Conservation (phyloP, 2,329 filamentous ascomycete genomes). For the Passalora sequoiae region DNA sequence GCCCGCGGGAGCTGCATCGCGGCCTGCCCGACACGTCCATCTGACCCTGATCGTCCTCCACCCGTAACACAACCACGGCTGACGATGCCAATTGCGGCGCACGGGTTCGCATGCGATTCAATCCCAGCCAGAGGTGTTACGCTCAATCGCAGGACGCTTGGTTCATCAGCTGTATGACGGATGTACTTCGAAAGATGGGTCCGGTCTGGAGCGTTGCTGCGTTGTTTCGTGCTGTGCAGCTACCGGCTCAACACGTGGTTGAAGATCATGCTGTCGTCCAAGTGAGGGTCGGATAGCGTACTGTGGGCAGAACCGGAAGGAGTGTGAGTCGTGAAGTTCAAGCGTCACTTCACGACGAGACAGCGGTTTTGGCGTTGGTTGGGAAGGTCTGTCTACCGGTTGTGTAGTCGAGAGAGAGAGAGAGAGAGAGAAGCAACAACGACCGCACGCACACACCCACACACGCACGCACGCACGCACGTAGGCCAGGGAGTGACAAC, state of each 20-base stretch:
- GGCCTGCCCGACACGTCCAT: background rate
- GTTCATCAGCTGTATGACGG: background rate
- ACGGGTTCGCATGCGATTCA: background rate
- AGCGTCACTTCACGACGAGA: background rate
- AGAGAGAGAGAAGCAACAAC: too few species aligned
- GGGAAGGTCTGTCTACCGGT: background rate
- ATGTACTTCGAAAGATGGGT: background rate
- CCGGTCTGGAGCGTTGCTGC: background rate
- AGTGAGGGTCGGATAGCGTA: background rate
- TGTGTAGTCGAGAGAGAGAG: background rate
- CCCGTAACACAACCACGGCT: background rate
- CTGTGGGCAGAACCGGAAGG: background rate
- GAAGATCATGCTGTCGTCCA: background rate
- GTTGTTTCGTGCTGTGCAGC: background rate
- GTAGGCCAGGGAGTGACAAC: too few species aligned
- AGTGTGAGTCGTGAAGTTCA: background rate
- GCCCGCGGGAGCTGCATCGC: conserved; percentile 10
- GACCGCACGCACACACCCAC: too few species aligned
- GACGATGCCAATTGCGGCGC: background rate
- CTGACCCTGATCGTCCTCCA: background rate
- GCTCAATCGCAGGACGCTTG: background rate
- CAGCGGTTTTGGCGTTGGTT: background rate
- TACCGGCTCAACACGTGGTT: background rate
- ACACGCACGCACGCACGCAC: too few species aligned
- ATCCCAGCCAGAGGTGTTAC: background rate